Evolutionary conservation across 2,329 filamentous ascomycete species (phyloP).

Genomic region (Fusarium mexicanum): DNA sequence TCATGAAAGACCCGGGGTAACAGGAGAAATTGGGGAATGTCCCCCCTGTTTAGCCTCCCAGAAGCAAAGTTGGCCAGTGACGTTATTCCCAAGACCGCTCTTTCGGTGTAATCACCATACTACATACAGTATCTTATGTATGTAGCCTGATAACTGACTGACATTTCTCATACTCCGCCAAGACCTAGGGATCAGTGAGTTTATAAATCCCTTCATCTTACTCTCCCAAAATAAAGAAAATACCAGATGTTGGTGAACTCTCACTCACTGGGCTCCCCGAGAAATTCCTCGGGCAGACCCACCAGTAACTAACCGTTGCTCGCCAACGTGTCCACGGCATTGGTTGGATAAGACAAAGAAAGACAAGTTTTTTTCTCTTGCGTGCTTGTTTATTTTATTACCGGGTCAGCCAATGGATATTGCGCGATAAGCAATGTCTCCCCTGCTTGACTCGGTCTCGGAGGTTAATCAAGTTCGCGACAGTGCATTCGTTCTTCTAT

Average conservation of each 20-base stretch:
- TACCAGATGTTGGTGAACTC: constrained; percentile 19
- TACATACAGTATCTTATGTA: not conserved
- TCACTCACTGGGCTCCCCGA: constrained; percentile 16
- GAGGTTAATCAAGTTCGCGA: constrained; percentile 7
- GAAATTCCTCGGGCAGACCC: constrained; percentile 41
- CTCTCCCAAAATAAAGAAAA: constrained; percentile 15
- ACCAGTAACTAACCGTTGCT: constrained; percentile 39
- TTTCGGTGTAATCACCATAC: not conserved
- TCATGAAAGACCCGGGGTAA: constrained; percentile 23
- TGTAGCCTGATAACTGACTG: constrained; percentile 22
- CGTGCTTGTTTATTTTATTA: constrained; percentile 22
- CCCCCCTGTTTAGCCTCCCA: constrained; percentile 31
- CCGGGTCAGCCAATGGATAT: constrained; percentile 24
- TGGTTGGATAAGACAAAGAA: constrained; percentile 29
- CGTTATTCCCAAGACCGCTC: constrained; percentile 20
- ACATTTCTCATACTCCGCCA: not conserved
- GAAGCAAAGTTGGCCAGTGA: constrained; percentile 22
- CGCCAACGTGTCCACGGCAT: constrained; percentile 40
- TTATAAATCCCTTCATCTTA: constrained; percentile 4
- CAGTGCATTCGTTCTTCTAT: not conserved
- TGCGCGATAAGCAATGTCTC: constrained; percentile 24
- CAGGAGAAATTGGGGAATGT: constrained; percentile 8
- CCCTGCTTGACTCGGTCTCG: constrained; percentile 13
- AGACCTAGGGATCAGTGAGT: constrained; percentile 21
- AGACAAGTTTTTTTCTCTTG: constrained; percentile 22